These are phyloP conservation scores for Uronychia binucleata DNA, from an alignment of 73 alveolate genomes.

Conservation along the genomic window DNA sequence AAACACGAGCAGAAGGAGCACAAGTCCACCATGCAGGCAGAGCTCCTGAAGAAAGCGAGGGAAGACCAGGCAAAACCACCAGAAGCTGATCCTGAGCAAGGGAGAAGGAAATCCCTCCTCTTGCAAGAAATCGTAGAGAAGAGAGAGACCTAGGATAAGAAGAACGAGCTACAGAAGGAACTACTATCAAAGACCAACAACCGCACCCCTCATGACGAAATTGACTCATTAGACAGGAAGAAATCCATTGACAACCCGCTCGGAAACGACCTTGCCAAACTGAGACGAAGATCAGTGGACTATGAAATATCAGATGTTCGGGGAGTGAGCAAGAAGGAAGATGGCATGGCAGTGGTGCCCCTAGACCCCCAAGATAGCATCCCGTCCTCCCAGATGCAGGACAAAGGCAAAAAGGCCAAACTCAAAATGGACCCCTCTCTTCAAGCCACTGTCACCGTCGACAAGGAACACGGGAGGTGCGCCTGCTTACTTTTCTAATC, in stretches of 20 bases:
- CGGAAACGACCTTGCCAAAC: not conserved
- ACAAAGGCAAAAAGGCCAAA: not conserved
- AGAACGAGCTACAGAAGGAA: not conserved
- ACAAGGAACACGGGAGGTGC: not conserved
- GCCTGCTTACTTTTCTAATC: not conserved
- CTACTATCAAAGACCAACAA: not conserved
- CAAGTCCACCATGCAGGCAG: not conserved
- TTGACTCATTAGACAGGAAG: not conserved
- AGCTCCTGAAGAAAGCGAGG: not conserved
- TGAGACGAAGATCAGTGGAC: not conserved
- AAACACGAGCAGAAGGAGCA: not conserved
- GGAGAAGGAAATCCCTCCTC: not conserved
- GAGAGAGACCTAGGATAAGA: not conserved
- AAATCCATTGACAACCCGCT: not conserved
- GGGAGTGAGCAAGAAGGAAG: not conserved
- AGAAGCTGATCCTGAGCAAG: not conserved
- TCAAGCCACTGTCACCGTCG: not conserved
- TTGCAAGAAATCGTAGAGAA: not conserved
- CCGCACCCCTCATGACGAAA: not conserved
- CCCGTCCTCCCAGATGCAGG: not conserved
- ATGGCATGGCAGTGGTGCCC: not conserved
- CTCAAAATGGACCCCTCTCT: not conserved
- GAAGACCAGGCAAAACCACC: not conserved
- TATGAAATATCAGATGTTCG: not conserved
- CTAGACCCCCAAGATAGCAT: not conserved